Evolutionary conservation across 2,329 filamentous ascomycete genomes (phyloP), one percentile per base, ranked within the genome.

Genomic region (Cercospora sesami): DNA sequence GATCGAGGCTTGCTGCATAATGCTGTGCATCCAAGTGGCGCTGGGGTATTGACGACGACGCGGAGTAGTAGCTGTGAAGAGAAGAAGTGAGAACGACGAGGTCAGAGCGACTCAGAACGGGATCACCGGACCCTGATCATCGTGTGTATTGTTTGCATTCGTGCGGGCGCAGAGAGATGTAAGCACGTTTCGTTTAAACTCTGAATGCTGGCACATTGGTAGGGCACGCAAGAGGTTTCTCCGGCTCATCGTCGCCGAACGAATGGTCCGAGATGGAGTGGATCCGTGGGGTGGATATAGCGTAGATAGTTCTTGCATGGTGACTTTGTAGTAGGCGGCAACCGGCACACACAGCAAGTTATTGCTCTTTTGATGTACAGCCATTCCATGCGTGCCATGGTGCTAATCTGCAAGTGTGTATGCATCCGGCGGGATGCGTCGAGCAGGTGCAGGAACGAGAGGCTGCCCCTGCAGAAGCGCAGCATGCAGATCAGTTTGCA

Each of bases 41-140:
- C 14, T 26, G n/a, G 21, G 53, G 26, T 30, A 28, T 16, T 58
- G 28, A 31, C n/a, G 28, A 58, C 28, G 55, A 18, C 14, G 55
- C 9, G 9, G 36, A 9, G 36, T n/a, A 39, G 36, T 39, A 42
- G n/a, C 28, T 21, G 48, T 3, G 14, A 3, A 28, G 48, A 12
- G 23, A 55, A 2, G 31, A n/a, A n/a, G 31, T 59, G 55, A 18
- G 55, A 36, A 36, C 30, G 30, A 58, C 28, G 55, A 31, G 42
- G 6, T 23, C 10, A 33, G 16, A 23, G 28, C 58, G 42, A 63
- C 42, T 63, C 60, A 55, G 48, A 12, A 23, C 23, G 3, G 48
- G 21, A 45, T 30, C 45, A 33, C 26, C 26, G 51, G 42, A 63
- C 60, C 60, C 60, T 63, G 60, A 63, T 63, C 45, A 28, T 10